These are phyloP conservation scores for Geotrichum australiense DNA, from an alignment of 1,139 yeast genomes.

Conservation along the genomic window DNA sequence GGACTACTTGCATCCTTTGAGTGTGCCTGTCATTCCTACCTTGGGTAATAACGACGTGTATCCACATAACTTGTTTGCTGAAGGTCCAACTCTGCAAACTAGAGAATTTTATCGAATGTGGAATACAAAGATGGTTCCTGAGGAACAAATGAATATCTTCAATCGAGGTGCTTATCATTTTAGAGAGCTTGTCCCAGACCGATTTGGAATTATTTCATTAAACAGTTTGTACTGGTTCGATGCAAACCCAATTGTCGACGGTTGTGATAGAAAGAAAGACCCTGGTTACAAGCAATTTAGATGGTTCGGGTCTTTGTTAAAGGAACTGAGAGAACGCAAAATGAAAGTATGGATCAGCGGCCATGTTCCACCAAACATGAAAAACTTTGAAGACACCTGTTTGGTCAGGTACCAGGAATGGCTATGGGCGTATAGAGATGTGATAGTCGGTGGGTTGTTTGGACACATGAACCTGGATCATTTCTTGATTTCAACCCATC, in stretches of 20 bases:
- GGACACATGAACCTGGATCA: constrained; percentile 92
- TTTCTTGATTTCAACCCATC: constrained; percentile 39
- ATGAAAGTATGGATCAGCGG: constrained; percentile 85
- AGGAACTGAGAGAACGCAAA: constrained; percentile 63
- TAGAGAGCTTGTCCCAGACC: constrained; percentile 67
- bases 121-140: constrained; percentile 69
- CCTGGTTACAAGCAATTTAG: constrained; percentile 73
- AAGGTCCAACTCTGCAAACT: constrained; percentile 81
- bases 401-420: constrained; percentile 67
- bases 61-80: constrained; percentile 77
- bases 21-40: constrained; percentile 53
- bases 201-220: constrained; percentile 68
- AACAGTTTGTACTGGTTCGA: constrained; percentile 71
- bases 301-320: constrained; percentile 71
- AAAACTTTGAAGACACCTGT: constrained; percentile 67
- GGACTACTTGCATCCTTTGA: constrained; percentile 33
- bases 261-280: constrained; percentile 61
- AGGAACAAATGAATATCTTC: constrained; percentile 67
- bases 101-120: constrained; percentile 68
- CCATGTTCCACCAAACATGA: constrained; percentile 80
- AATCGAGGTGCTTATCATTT: constrained; percentile 69
- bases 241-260: constrained; percentile 74
- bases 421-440: constrained; percentile 75
- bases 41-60: constrained; percentile 84
- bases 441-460: constrained; percentile 72